These are phyloP conservation scores for Volvox carteri DNA, from an alignment of 163 green algal genomes.

Conservation along the genomic window DNA sequence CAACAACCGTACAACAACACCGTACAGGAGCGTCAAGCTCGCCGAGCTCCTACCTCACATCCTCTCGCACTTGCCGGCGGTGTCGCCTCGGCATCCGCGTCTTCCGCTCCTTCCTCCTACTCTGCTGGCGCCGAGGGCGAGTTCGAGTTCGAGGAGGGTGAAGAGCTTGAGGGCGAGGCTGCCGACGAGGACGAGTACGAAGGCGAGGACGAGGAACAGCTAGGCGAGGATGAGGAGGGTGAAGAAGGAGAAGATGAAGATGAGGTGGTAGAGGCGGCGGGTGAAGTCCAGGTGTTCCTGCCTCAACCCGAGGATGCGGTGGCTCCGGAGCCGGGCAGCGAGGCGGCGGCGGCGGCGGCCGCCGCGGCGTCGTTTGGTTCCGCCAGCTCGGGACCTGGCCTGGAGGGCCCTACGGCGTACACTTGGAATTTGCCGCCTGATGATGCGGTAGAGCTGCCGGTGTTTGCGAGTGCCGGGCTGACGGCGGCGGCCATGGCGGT, in stretches of 20 bases:
- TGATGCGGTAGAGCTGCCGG: conserved; percentile 16
- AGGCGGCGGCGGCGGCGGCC: background rate
- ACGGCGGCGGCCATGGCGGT: background rate
- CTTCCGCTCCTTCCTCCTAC: no score
- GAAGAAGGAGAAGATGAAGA: background rate
- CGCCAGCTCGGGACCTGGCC: background rate
- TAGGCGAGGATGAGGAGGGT: background rate
- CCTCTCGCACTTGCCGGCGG: background rate
- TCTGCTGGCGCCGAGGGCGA: no score
- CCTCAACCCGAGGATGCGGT: background rate
- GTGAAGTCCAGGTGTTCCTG: background rate
- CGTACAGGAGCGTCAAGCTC: conserved; percentile 17
- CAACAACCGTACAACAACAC: no score
- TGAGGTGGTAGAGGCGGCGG: background rate
- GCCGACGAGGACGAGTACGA: background rate
- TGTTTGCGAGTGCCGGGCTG: background rate
- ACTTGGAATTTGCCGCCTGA: conserved; percentile 11
- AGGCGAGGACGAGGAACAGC: background rate
- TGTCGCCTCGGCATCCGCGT: no score
- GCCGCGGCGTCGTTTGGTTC: conserved; percentile 4
- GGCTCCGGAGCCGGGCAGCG: background rate
- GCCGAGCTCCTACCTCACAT: background rate
- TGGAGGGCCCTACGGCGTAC: background rate
- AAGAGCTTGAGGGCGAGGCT: background rate
- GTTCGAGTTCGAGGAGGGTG: background rate